Evolutionary conservation across 805 yeast species (phyloP).

Genomic region (Hanseniaspora vineae): DNA sequence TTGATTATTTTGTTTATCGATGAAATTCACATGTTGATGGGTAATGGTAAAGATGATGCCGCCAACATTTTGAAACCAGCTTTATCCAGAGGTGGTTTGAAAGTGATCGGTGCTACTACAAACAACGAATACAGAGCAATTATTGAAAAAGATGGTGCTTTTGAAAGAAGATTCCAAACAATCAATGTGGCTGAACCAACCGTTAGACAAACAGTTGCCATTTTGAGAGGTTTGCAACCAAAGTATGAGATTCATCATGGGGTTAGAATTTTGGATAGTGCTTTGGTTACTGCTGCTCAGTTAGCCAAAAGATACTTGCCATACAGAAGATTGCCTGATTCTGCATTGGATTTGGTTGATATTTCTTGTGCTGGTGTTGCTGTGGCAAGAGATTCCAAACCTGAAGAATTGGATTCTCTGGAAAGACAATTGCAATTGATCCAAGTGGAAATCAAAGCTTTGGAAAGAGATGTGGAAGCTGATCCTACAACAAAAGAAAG

Average conservation of each 20-base stretch:
- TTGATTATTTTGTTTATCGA: constrained; percentile 88
- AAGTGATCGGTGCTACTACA: constrained; percentile 98
- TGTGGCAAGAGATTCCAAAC: constrained; percentile 95
- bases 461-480: constrained; percentile 89
- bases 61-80: constrained; percentile 95
- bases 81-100: constrained; percentile 90
- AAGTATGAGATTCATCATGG: constrained; percentile 96
- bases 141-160: constrained; percentile 95
- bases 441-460: constrained; percentile 92
- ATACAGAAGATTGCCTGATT: constrained; percentile 90
- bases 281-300: constrained; percentile 88
- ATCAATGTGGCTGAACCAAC: constrained; percentile 94
- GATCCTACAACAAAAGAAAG: constrained; percentile 76
- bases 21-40: constrained; percentile 99
- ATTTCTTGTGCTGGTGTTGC: constrained; percentile 96
- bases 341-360: constrained; percentile 92
- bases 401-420: constrained; percentile 87
- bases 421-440: constrained; percentile 86
- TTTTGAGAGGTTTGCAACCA: constrained; percentile 89
- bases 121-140: constrained; percentile 86
- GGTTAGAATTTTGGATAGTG: constrained; percentile 88
- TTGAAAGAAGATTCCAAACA: constrained; percentile 96
- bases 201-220: constrained; percentile 85
- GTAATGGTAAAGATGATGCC: constrained; percentile 95
- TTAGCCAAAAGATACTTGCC: constrained; percentile 89